These are phyloP conservation scores for Galium porrigens DNA, from an alignment of 305 asterid species.

Conservation along the genomic window DNA sequence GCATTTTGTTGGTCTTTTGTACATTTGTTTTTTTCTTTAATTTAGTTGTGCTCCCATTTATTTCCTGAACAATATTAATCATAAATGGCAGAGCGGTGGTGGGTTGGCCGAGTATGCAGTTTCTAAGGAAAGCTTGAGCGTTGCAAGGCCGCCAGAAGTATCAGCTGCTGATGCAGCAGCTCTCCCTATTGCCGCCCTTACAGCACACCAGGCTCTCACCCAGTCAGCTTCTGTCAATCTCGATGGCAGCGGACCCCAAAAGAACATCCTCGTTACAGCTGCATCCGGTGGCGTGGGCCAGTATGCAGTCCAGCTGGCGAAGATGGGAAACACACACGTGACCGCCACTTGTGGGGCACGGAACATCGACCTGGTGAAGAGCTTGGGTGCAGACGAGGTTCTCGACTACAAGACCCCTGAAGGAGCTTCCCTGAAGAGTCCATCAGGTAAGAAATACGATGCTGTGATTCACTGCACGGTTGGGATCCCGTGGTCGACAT, in stretches of 20 bases:
- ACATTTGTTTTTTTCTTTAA: background rate
- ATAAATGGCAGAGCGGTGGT: conserved; percentile 30
- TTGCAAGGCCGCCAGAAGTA: conserved; percentile 27
- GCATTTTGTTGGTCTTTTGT: background rate
- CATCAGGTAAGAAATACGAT: conserved; percentile 37
- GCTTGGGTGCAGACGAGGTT: conserved; percentile 43
- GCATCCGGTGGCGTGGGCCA: conserved; percentile 49
- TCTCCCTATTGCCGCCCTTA: conserved; percentile 34
- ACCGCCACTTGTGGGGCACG: conserved; percentile 42
- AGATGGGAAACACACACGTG: conserved; percentile 37
- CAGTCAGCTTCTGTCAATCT: conserved; percentile 28
- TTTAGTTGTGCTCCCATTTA: background rate
- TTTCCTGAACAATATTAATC: background rate
- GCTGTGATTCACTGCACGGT: conserved; percentile 31
- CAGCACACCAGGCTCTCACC: conserved; percentile 30
- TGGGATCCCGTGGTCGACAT: conserved; percentile 34
- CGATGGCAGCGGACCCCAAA: conserved; percentile 25
- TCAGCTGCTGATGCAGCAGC: conserved; percentile 34
- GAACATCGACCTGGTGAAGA: conserved; percentile 31
- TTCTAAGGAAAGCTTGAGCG: conserved; percentile 27
- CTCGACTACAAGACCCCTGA: conserved; percentile 41
- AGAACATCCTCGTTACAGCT: conserved; percentile 34
- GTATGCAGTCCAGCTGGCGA: conserved; percentile 40
- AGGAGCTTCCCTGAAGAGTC: conserved; percentile 36
- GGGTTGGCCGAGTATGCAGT: conserved; percentile 40